These are phyloP conservation scores for Pleodorina starrii DNA, from an alignment of 139 green algal species.

Conservation along the genomic window DNA sequence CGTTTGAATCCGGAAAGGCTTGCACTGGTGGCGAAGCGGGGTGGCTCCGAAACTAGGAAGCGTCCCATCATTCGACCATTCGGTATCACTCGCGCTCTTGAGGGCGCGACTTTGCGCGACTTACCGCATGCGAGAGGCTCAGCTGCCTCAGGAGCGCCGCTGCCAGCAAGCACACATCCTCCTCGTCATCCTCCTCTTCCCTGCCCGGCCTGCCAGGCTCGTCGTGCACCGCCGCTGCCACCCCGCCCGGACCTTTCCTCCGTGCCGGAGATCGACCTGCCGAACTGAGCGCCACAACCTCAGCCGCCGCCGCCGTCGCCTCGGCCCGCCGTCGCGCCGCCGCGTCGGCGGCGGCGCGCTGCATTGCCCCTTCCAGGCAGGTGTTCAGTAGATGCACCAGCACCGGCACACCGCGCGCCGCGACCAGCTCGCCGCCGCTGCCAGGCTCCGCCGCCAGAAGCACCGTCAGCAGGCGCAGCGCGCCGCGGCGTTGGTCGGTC, in stretches of 20 bases:
- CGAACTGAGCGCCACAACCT: neutral
- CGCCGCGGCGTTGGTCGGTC: neutral
- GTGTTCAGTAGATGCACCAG: conserved; percentile 45
- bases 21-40: no score
- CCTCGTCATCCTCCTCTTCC: neutral
- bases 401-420: conserved; percentile 48
- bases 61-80: no score
- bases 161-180: neutral
- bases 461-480: conserved; percentile 42
- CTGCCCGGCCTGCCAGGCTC: no score
- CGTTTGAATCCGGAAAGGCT: no score
- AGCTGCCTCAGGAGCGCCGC: neutral
- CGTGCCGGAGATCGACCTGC: neutral
- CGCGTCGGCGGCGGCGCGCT: neutral
- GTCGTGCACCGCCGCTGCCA: no score
- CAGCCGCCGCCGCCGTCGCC: neutral
- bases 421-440: conserved; percentile 38
- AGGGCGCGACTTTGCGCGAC: no score
- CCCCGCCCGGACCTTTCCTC: neutral
- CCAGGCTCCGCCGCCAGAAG: conserved; percentile 28
- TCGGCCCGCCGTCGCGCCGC: neutral
- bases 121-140: neutral
- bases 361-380: neutral
- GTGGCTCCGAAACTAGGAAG: no score
- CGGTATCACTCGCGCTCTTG: no score